A percentile compares a stretch with the other conserved stretches of the same genome.
These are phyloP conservation scores for Serendipita indica DNA, from an alignment of 768 basidiomycete genomes.

Conservation along the genomic window DNA sequence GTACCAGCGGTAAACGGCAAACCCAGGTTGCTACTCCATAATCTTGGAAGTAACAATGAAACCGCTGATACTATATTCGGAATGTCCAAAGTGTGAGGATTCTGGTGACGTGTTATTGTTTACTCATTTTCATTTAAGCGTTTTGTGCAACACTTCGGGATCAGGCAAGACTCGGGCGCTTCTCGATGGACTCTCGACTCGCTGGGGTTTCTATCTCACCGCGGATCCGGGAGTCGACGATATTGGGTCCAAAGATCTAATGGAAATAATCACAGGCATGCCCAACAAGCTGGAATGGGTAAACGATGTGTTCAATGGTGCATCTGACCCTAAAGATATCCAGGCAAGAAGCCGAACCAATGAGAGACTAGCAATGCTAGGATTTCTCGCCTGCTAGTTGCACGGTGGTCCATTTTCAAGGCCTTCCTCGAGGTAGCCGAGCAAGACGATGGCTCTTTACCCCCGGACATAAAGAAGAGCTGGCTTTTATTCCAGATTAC, in stretches of 20 bases:
- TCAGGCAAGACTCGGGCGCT: conserved; percentile 10
- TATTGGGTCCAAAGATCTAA: background rate
- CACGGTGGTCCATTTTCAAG: background rate
- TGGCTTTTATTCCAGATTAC: background rate
- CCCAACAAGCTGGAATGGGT: background rate
- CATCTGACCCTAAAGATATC: background rate
- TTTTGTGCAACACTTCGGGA: conserved; percentile 7
- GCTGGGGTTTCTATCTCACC: conserved; percentile 11
- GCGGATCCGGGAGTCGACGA: conserved; percentile 14
- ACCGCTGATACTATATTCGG: background rate
- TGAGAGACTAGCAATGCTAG: background rate
- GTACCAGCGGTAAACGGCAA: background rate
- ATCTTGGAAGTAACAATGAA: background rate
- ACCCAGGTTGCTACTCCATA: background rate
- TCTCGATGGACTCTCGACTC: background rate
- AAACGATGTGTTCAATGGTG: background rate
- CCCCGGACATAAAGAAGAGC: background rate
- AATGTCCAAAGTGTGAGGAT: too few species aligned
- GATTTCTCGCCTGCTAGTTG: background rate
- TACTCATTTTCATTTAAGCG: too few species aligned
- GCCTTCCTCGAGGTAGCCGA: background rate
- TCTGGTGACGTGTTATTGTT: too few species aligned
- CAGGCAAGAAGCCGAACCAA: background rate
- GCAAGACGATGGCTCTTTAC: background rate
- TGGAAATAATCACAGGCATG: background rate